phyloP scores from a whole-genome alignment of 2,329 filamentous ascomycete genomes.

The Beauveria brongniartii region DNA sequence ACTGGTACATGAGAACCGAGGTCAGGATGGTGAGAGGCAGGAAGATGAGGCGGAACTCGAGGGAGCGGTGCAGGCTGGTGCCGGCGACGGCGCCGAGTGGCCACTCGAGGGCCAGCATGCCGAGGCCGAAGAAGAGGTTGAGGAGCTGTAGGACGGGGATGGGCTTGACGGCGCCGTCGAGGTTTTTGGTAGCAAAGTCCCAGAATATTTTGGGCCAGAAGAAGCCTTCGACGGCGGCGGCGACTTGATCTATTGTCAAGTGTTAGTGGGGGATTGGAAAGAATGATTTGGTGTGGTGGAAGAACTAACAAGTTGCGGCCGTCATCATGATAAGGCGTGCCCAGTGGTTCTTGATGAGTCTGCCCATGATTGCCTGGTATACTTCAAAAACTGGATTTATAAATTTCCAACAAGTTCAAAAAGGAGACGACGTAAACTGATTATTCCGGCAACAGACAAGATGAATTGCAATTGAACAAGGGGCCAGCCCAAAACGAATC shows the following conservation, averaged over 20 bases:
- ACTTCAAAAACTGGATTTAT: not conserved
- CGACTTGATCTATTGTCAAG: slow-evolving; percentile 66
- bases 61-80: slow-evolving; percentile 70
- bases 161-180: slow-evolving; percentile 79
- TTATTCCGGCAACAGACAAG: not conserved
- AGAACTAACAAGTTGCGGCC: slow-evolving; percentile 61
- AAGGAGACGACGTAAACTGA: not conserved
- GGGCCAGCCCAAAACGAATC: slow-evolving; percentile 12
- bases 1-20: slow-evolving; percentile 78
- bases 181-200: slow-evolving; percentile 88
- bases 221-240: slow-evolving; percentile 74
- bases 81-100: slow-evolving; percentile 73
- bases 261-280: not conserved
- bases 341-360: slow-evolving; percentile 99
- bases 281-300: not conserved
- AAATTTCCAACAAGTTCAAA: not conserved
- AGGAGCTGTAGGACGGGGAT: slow-evolving; percentile 83
- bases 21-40: slow-evolving; percentile 71
- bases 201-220: slow-evolving; percentile 99
- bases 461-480: not conserved
- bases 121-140: slow-evolving; percentile 74
- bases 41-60: slow-evolving; percentile 76
- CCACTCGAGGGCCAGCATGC: slow-evolving; percentile 85
- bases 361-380: slow-evolving; percentile 60
- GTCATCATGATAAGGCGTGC: slow-evolving; percentile 87